Conservation (phyloP, 2,329 filamentous ascomycete genomes). For the Fusarium beomiforme region DNA sequence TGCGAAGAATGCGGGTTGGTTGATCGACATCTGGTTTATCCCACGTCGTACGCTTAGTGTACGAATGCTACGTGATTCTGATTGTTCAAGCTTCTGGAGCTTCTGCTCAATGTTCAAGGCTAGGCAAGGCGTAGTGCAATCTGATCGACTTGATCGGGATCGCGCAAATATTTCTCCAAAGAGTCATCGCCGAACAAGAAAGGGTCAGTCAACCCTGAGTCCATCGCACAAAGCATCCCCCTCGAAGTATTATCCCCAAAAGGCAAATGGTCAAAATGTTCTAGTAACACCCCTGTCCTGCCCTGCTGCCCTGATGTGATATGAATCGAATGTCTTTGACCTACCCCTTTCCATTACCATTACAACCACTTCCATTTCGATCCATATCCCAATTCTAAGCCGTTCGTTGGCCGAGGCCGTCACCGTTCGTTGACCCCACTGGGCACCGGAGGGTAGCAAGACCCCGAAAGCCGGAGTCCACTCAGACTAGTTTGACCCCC, state of each 20-base stretch:
- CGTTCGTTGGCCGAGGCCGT: constrained; percentile 7
- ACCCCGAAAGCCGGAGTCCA: constrained; percentile 45
- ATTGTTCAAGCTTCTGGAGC: background rate
- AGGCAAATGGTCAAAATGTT: background rate
- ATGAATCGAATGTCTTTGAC: background rate
- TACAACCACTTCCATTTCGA: background rate
- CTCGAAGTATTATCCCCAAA: constrained; percentile 2
- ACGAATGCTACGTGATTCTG: background rate
- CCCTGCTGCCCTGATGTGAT: background rate
- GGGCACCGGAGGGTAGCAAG: constrained; percentile 39
- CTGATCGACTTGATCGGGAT: constrained; percentile 3
- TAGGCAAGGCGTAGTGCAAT: background rate
- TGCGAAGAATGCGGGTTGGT: background rate
- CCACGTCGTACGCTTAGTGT: constrained; percentile 12
- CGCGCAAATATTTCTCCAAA: background rate
- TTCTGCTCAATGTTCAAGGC: background rate
- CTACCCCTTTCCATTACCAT: background rate
- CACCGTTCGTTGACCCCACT: constrained; percentile 15
- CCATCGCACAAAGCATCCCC: background rate
- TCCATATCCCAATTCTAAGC: constrained; percentile 6
- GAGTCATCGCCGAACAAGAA: background rate
- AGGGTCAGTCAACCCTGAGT: background rate
- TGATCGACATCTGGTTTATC: constrained; percentile 16
- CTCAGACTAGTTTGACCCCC: background rate
- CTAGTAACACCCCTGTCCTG: background rate